Evolutionary conservation across 2,329 filamentous ascomycete species (phyloP).

Genomic region (Trichoderma lentiforme): DNA sequence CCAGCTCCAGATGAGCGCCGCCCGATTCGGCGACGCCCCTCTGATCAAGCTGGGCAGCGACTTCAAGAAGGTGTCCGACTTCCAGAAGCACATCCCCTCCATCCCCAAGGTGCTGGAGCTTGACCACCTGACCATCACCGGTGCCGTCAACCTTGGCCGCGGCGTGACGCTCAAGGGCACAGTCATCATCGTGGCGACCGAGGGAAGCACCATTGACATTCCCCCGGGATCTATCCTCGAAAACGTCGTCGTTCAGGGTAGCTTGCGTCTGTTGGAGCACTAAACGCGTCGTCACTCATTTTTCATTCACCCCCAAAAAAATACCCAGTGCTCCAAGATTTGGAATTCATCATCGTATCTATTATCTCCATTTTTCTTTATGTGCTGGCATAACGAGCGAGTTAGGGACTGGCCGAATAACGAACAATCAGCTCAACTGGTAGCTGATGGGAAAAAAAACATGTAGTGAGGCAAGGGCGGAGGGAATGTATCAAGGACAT

Average conservation of each 20-base stretch:
- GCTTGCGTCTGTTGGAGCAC: slow-evolving; percentile 71
- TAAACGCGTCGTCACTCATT: slow-evolving; percentile 34
- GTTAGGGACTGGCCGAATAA: neutral
- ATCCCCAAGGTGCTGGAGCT: slow-evolving; percentile 90
- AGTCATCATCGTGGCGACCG: slow-evolving; percentile 97
- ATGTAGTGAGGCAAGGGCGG: neutral
- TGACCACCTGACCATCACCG: slow-evolving; percentile 95
- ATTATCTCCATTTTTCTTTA: slow-evolving; percentile 3
- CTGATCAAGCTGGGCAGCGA: slow-evolving; percentile 98
- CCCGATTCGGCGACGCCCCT: slow-evolving; percentile 92
- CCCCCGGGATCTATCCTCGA: slow-evolving; percentile 95
- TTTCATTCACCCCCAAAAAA: slow-evolving; percentile 7
- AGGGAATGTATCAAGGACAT: slow-evolving; percentile 1
- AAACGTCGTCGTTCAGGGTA: slow-evolving; percentile 98
- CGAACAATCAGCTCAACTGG: neutral
- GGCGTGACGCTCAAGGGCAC: slow-evolving; percentile 96
- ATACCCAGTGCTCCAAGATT: slow-evolving; percentile 13
- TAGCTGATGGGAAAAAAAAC: slow-evolving; percentile 1
- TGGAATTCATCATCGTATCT: slow-evolving; percentile 16
- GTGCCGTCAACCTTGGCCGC: slow-evolving; percentile 92
- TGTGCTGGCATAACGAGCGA: slow-evolving; percentile 9
- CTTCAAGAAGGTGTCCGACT: slow-evolving; percentile 99
- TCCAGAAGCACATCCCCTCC: slow-evolving; percentile 81
- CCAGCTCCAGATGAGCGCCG: slow-evolving; percentile 93
- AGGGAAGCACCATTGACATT: slow-evolving; percentile 96